These are phyloP conservation scores for Myxozyma mucilagina DNA, from an alignment of 805 yeast species.

Conservation along the genomic window DNA sequence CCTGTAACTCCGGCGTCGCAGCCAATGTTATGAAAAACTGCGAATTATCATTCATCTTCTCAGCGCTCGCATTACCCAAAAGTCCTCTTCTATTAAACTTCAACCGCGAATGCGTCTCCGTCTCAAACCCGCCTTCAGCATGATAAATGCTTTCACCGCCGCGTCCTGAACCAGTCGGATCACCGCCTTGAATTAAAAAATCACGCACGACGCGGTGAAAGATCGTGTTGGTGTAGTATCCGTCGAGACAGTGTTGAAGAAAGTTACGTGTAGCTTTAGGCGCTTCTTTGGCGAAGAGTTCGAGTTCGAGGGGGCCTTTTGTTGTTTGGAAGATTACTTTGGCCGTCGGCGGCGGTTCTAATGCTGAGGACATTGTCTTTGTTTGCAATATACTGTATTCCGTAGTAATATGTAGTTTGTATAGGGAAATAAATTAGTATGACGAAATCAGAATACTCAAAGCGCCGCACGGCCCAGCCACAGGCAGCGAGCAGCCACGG, in stretches of 20 bases:
- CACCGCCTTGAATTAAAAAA: constrained; percentile 46
- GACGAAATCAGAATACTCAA: too few relatives aligned
- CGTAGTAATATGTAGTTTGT: not conserved
- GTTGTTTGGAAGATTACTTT: constrained; percentile 57
- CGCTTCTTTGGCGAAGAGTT: constrained; percentile 68
- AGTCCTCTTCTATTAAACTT: constrained; percentile 55
- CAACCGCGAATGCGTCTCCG: constrained; percentile 56
- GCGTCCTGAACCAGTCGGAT: constrained; percentile 40
- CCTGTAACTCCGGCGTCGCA: constrained; percentile 49
- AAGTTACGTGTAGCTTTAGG: constrained; percentile 54
- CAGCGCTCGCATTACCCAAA: constrained; percentile 51
- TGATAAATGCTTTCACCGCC: constrained; percentile 38
- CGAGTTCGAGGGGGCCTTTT: constrained; percentile 60
- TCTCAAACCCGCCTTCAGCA: constrained; percentile 35
- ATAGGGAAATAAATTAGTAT: not conserved
- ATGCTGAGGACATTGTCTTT: constrained; percentile 30
- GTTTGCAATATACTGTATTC: too few relatives aligned
- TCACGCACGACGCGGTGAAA: constrained; percentile 47
- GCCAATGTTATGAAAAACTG: constrained; percentile 53
- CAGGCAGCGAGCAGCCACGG: not conserved
- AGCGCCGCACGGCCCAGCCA: not conserved
- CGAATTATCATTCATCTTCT: constrained; percentile 39
- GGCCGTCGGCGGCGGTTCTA: constrained; percentile 61
- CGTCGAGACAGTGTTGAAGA: constrained; percentile 50
- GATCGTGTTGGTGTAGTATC: constrained; percentile 44